These are phyloP conservation scores for Colletotrichum sp. DNA, from an alignment of 2,329 filamentous ascomycete genomes.

Conservation along the genomic window DNA sequence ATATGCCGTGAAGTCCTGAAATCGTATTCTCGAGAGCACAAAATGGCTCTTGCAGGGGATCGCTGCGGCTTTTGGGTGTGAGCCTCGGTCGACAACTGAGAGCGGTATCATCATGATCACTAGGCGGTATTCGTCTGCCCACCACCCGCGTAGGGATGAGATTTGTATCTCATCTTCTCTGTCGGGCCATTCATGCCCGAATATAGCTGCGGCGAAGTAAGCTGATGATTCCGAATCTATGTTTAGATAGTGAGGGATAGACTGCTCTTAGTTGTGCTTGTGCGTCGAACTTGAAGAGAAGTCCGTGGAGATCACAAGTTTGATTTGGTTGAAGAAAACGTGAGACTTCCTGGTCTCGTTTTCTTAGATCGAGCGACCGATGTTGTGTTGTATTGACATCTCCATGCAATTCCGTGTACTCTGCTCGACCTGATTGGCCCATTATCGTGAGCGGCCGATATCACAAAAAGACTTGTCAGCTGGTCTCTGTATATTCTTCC, in stretches of 20 bases:
- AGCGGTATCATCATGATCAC: not conserved
- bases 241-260: not conserved
- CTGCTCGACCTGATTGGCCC: rapidly evolving
- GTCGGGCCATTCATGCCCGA: not conserved
- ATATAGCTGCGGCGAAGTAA: not conserved
- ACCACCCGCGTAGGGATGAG: not conserved
- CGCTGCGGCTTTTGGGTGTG: not conserved
- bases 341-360: rapidly evolving
- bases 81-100: not conserved
- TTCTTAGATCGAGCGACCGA: not conserved
- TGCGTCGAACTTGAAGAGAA: not conserved
- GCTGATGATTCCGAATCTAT: not conserved
- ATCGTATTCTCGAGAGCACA: rapidly evolving
- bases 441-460: not conserved
- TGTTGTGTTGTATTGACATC: not conserved
- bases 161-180: not conserved
- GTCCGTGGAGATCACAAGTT: no score
- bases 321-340: not conserved
- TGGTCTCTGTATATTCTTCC: rapidly evolving
- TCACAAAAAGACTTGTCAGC: not conserved
- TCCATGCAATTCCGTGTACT: not conserved
- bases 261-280: not conserved
- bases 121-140: not conserved
- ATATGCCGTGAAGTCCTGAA: not conserved
- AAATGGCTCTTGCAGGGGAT: no score